Conservation (phyloP, 2,329 filamentous ascomycete species). For the Ceratocystis alfenasii region DNA sequence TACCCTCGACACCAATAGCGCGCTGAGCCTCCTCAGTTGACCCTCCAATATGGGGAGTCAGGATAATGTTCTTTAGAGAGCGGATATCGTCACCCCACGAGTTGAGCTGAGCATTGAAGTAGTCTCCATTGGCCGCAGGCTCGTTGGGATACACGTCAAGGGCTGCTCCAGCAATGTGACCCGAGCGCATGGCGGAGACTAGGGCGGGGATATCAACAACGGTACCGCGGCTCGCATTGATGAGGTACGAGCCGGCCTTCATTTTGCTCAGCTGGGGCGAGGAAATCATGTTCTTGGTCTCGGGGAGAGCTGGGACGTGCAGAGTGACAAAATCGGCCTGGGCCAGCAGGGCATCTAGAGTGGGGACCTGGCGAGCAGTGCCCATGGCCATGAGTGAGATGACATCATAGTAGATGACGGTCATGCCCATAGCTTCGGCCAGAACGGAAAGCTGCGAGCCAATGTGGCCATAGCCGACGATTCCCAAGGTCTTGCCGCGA, state of each 20-base stretch:
- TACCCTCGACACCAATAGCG: slow-evolving; percentile 81
- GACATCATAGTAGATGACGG: slow-evolving; percentile 93
- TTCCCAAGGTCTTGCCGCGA: slow-evolving; percentile 87
- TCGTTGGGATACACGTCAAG: slow-evolving; percentile 93
- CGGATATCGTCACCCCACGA: slow-evolving; percentile 75
- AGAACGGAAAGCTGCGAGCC: slow-evolving; percentile 90
- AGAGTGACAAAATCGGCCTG: slow-evolving; percentile 85
- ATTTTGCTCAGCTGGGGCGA: slow-evolving; percentile 67
- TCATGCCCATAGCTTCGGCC: slow-evolving; percentile 96
- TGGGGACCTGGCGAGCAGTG: slow-evolving; percentile 70
- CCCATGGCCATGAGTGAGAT: slow-evolving; percentile 90
- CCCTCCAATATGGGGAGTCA: slow-evolving; percentile 93
- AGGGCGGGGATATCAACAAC: slow-evolving; percentile 91
- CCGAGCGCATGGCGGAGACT: slow-evolving; percentile 71
- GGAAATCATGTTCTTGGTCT: slow-evolving; percentile 91
- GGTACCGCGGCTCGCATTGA: slow-evolving; percentile 88
- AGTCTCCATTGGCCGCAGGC: slow-evolving; percentile 85
- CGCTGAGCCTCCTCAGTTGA: slow-evolving; percentile 96
- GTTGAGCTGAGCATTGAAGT: slow-evolving; percentile 79
- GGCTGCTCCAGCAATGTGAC: slow-evolving; percentile 86
- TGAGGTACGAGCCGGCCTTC: slow-evolving; percentile 85
- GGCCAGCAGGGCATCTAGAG: slow-evolving; percentile 61
- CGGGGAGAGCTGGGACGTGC: slow-evolving; percentile 84
- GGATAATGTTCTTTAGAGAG: slow-evolving; percentile 77
- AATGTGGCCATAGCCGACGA: slow-evolving; percentile 95